These are phyloP conservation scores for Metschnikowia santaceciliae DNA, from an alignment of 805 yeast species.

Conservation along the genomic window DNA sequence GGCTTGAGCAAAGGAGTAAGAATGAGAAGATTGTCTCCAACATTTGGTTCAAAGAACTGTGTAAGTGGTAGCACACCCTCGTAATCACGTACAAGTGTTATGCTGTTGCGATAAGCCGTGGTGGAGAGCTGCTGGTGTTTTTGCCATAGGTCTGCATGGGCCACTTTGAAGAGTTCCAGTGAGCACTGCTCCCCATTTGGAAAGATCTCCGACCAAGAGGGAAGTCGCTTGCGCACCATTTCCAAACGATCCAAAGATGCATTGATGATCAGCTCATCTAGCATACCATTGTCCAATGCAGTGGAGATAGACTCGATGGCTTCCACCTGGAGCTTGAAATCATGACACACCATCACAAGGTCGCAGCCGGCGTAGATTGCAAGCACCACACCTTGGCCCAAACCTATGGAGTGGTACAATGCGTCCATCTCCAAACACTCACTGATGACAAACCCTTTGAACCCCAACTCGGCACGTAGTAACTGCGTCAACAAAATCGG, in stretches of 20 bases:
- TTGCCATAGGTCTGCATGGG: conserved; percentile 31
- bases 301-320: conserved; percentile 44
- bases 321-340: conserved; percentile 50
- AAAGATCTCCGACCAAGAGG: conserved; percentile 45
- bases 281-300: conserved; percentile 37
- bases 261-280: conserved; percentile 40
- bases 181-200: conserved; percentile 29
- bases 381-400: conserved; percentile 61
- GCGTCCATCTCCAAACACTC: conserved; percentile 66
- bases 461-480: conserved; percentile 47
- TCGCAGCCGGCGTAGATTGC: conserved; percentile 66
- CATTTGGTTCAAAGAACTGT: conserved; percentile 29
- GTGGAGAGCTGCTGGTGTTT: conserved; percentile 43
- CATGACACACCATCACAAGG: conserved; percentile 58
- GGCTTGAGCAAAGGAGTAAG: conserved; percentile 39
- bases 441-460: conserved; percentile 53
- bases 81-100: conserved; percentile 53
- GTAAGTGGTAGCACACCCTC: conserved; percentile 48
- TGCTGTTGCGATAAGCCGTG: conserved; percentile 46
- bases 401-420: conserved; percentile 56
- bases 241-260: conserved; percentile 43
- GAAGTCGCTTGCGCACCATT: conserved; percentile 36
- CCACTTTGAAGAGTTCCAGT: conserved; percentile 23
- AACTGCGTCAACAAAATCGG: conserved; percentile 50
- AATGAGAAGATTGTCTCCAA: conserved; percentile 28